Evolutionary conservation across 2,329 filamentous ascomycete species (phyloP), one percentile per base, ranked within the genome.

Genomic region (Apiospora saccharicola): DNA sequence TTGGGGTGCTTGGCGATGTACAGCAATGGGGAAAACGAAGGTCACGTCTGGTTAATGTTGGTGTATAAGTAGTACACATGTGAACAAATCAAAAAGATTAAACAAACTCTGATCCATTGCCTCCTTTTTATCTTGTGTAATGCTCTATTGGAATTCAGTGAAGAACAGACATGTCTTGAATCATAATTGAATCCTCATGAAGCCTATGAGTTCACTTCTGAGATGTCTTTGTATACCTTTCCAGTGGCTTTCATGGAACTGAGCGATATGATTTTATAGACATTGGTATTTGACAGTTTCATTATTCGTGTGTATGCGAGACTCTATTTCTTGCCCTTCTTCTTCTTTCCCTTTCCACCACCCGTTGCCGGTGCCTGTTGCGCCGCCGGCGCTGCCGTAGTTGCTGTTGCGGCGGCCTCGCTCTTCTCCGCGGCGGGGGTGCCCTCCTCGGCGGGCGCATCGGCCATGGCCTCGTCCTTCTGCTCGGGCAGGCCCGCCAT

Each of bases 271-370:
- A 64, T 41, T 41, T 41, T 10, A 41, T 22, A n/a, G 16, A 13
- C 7, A 37, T 61, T 64, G 57, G 19, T 1, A 41, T 41, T 34
- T 12, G 34, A 64, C 41, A 22, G 34, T 41, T 64, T 64, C 57
- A 64, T 64, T 64, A 41, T 41, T 41, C 30, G 19, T 41, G 19
- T n/a, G 26, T 22, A 22, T 34, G 46, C 46, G 57, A 41, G 34
- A 10, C 34, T 75, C 86, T 84, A 93, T 86, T 90, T 89, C 86
- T 91, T 92, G 67, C 90, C 90, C 83, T 92, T 92, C 83, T 91
- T 92, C 84, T 93, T 92, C 85, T 92, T 93, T 82, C 90, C 91
- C 80, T 86, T 86, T 61, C 85, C 81, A 47, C 85, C 85, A 61
- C 70, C 51, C 53, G 61, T 57, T 57, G 76, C 74, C 72, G 75